Base-by-base conservation (phyloP, 2,329 filamentous ascomycete species). In the Fonsecaea multimorphosa region DNA sequence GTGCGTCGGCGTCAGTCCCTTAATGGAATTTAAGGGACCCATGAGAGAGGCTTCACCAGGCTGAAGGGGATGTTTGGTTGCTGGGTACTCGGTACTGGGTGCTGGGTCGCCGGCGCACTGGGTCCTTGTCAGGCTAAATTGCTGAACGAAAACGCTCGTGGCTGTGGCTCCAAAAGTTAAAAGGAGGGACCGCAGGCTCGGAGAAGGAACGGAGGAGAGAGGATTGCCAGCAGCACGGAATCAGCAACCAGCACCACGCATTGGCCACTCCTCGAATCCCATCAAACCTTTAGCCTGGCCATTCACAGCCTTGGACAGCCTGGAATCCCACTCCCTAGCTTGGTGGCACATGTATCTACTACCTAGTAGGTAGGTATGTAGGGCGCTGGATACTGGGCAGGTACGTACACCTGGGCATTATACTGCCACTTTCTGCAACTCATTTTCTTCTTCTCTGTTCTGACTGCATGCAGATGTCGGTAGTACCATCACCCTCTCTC, bases 251-350 rank as follows among this genome's bases (percentile, higher is more conserved):
- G 56, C 56, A 40, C 29, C 55, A 58, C 29, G 36, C 44, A 58
- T 49, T 49, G 44, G 44, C 44, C 44, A 49, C 44, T 49, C 44
- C 3, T 24, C 24, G 36, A 44, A 58, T 58, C 38, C 40, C 49
- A 31, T 31, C 8, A 31, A 58, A 58, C 40, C 19, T 58, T 58
- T 58, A 58, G 56, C 56, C 56, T 22, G 24, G 9, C 55, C 55
- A 46, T 46, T 22, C 38, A 44, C 36, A 46, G 19, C n/a, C 34
- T 38, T 27, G 36, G 22, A 9, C 29, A 22, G 44, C 11, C 56
- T 32, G 44, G 19, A 7, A 58, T 58, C 38, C 56, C 56, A 58
- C 56, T 34, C 27, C 29, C 56, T 11, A 24, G 55, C 55, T 44
- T 31, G 29, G 40, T 58, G 38, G 56, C 40, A 31, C 38, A 32